phyloP scores from a whole-genome alignment of 2,329 filamentous ascomycete species.

The Gyromitra esculenta region DNA sequence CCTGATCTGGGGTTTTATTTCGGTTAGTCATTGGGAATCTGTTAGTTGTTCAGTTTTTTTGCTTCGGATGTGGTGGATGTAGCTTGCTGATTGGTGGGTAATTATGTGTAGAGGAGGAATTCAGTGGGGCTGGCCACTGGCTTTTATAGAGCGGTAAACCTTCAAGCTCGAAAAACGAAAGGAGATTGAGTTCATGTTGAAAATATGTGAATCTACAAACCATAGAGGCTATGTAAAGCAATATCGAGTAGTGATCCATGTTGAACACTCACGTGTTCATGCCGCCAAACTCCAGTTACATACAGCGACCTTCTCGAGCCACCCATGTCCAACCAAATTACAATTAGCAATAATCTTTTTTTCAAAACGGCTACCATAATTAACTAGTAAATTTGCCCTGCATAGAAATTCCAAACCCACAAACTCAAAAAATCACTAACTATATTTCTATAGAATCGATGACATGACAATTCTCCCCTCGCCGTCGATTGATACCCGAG shows the following conservation, averaged over 20 bases:
- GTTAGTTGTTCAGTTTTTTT: not conserved
- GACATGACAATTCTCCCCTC: too few relatives aligned
- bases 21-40: not conserved
- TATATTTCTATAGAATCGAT: too few relatives aligned
- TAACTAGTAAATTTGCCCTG: too few relatives aligned
- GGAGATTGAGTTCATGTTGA: not conserved
- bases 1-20: not conserved
- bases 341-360: too few relatives aligned
- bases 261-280: not conserved
- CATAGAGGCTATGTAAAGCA: not conserved
- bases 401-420: too few relatives aligned
- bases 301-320: not conserved
- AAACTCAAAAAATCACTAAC: too few relatives aligned
- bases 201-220: not conserved
- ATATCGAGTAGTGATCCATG: not conserved
- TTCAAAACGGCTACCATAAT: too few relatives aligned
- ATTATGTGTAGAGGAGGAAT: too few relatives aligned
- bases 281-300: not conserved
- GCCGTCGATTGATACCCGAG: too few relatives aligned
- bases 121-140: not conserved
- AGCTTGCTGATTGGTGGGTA: too few relatives aligned
- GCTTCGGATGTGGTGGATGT: not conserved
- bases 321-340: not conserved
- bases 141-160: not conserved
- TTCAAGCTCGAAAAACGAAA: not conserved